Evolutionary conservation across 2,329 filamentous ascomycete species (phyloP).

Genomic region (Grosmannia clavigera): DNA sequence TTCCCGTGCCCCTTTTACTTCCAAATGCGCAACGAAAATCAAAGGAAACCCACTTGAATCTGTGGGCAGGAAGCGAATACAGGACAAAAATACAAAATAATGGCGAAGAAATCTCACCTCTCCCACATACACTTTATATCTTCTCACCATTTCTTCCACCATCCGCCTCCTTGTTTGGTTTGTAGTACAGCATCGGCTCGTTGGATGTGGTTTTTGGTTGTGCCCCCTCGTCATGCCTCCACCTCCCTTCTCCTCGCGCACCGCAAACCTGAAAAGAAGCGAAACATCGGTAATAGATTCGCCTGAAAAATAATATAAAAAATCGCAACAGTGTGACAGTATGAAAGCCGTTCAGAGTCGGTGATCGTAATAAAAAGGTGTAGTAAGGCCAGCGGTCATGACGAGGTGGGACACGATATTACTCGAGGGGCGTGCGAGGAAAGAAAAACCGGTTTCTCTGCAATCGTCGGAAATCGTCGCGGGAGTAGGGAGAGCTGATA

Average conservation of each 20-base stretch:
- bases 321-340: neutral
- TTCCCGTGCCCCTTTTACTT: slow-evolving; percentile 8
- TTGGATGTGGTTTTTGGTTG: neutral
- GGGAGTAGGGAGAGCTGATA: neutral
- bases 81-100: neutral
- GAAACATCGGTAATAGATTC: neutral
- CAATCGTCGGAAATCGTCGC: slow-evolving; percentile 1
- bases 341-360: slow-evolving; percentile 1
- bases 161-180: neutral
- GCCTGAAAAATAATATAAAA: neutral
- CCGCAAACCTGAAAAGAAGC: neutral
- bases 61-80: neutral
- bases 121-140: neutral
- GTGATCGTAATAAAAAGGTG: neutral
- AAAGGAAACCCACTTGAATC: neutral
- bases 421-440: neutral
- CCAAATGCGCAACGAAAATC: neutral
- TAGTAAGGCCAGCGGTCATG: neutral
- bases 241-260: neutral
- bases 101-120: slow-evolving; percentile 1
- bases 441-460: neutral
- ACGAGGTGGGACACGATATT: neutral
- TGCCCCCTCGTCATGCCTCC: neutral
- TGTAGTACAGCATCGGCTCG: neutral
- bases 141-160: neutral